Conservation (phyloP, 257 asterid species). For the Nicotiana sylvestris region DNA sequence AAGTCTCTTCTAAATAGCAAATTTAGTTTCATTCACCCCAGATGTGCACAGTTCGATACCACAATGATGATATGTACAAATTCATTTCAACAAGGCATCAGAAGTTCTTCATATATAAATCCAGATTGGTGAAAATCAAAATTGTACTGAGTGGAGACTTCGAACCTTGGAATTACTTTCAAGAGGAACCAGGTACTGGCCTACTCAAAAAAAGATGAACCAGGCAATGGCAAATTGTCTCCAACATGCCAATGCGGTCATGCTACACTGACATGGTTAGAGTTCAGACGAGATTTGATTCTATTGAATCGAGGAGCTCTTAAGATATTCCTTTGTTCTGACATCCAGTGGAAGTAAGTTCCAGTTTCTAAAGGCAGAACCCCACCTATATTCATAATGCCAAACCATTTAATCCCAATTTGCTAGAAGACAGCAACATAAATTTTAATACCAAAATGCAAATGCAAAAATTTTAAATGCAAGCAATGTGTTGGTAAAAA, state of each 20-base stretch:
- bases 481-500: neutral
- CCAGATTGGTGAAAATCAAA: neutral
- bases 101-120: neutral
- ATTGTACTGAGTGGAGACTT: neutral
- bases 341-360: constrained; percentile 3
- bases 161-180: constrained; percentile 5
- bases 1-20: neutral
- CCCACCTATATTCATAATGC: neutral
- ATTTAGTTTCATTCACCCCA: neutral
- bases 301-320: neutral
- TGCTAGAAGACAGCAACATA: neutral
- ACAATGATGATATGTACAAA: constrained; percentile 1
- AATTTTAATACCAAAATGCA: neutral
- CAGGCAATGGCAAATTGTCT: neutral
- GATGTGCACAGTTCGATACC: neutral
- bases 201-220: neutral
- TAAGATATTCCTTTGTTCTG: neutral
- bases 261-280: neutral
- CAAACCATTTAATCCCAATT: constrained; percentile 3
- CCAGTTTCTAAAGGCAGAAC: neutral
- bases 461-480: neutral
- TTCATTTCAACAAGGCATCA: neutral
- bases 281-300: neutral
- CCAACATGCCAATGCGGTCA: constrained; percentile 1
- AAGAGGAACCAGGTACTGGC: neutral